These are phyloP conservation scores for Sequoiadendron giganteum DNA, from an alignment of 75 land plant species.

Conservation along the genomic window DNA sequence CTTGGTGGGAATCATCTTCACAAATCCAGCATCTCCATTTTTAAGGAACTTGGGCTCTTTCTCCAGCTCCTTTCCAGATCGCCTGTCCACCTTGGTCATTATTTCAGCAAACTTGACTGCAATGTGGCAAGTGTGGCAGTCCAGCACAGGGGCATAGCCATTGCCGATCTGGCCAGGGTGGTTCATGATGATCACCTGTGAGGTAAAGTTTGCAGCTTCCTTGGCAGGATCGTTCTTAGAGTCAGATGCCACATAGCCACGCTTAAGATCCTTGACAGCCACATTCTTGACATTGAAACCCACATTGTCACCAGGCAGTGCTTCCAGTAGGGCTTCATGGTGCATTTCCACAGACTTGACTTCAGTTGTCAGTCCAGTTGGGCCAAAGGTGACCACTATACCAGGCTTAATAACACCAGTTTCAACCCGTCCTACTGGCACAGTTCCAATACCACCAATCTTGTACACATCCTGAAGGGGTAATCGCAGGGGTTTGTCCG, in stretches of 20 bases:
- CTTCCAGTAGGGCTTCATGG: conserved; percentile 51
- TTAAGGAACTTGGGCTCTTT: conserved; percentile 71
- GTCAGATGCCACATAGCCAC: conserved; percentile 64
- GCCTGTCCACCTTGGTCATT: conserved; percentile 72
- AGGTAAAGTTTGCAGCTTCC: conserved; percentile 55
- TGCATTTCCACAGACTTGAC: conserved; percentile 64
- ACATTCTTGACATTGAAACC: conserved; percentile 75
- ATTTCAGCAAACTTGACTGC: conserved; percentile 55
- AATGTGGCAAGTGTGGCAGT: conserved; percentile 68
- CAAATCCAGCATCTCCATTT: conserved; percentile 70
- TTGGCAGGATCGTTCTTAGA: conserved; percentile 60
- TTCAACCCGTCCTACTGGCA: conserved; percentile 47
- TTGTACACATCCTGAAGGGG: conserved; percentile 61
- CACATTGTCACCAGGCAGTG: conserved; percentile 54
- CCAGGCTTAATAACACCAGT: conserved; percentile 53
- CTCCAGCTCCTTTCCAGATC: conserved; percentile 72
- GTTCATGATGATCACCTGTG: conserved; percentile 59
- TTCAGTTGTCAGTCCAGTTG: conserved; percentile 49
- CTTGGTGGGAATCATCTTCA: conserved; percentile 79
- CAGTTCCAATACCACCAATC: conserved; percentile 59
- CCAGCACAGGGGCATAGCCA: conserved; percentile 60
- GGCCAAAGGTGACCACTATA: conserved; percentile 46
- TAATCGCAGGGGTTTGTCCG: conserved; percentile 53
- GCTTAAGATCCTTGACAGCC: conserved; percentile 67
- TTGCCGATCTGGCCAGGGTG: conserved; percentile 56